A percentile compares a stretch with the other conserved stretches of the same genome.
phyloP scores from a whole-genome alignment of 2,329 filamentous ascomycete species.

The Aspergillus ochraceus region DNA sequence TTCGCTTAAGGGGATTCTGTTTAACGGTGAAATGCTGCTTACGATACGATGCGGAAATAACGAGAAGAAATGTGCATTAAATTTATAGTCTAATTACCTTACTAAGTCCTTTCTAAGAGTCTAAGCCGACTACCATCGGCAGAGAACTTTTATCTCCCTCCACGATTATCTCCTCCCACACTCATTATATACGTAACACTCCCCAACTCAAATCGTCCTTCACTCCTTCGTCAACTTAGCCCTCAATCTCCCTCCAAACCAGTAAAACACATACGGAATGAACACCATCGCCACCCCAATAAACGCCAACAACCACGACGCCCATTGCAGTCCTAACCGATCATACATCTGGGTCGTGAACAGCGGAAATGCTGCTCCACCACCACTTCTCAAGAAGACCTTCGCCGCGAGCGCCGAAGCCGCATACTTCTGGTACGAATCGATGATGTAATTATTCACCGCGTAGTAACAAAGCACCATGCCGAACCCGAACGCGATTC shows the following conservation, averaged over 20 bases:
- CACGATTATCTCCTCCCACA: too few species aligned
- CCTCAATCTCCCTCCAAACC: conserved; percentile 9
- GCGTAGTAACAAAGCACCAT: conserved; percentile 79
- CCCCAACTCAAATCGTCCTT: background rate
- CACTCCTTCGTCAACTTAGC: conserved; percentile 1
- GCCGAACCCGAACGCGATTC: conserved; percentile 70
- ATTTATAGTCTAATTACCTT: background rate
- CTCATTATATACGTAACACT: too few species aligned
- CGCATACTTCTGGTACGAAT: conserved; percentile 51
- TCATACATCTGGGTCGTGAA: conserved; percentile 77
- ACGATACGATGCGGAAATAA: too few species aligned
- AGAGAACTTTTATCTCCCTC: too few species aligned
- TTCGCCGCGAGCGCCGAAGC: conserved; percentile 48
- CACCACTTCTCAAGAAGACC: conserved; percentile 54
- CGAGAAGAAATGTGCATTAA: background rate
- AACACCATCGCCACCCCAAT: conserved; percentile 13
- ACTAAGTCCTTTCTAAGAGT: too few species aligned
- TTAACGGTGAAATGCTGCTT: too few species aligned
- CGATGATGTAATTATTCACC: conserved; percentile 72
- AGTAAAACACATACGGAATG: conserved; percentile 14
- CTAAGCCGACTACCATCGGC: too few species aligned
- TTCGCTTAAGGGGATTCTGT: too few species aligned
- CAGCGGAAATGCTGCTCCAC: conserved; percentile 70
- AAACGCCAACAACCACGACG: conserved; percentile 67
- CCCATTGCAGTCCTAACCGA: conserved; percentile 71